Evolutionary conservation across 78 protist species (phyloP).

Genomic region (Dictyostelium intermedium): DNA sequence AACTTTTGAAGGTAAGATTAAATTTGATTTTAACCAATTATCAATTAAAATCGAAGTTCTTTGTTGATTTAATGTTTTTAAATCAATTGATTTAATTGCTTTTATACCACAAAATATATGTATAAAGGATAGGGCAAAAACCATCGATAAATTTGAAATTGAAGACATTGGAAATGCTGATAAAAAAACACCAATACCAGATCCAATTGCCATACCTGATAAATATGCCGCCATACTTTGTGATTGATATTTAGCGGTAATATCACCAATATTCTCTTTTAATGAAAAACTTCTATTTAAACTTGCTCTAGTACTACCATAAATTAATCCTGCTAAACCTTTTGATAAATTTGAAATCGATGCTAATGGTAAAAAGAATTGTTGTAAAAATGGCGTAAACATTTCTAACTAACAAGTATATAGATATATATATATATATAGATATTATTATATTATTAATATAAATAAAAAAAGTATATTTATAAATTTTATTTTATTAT

Average conservation of each 20-base stretch:
- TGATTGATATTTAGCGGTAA: conserved; percentile 80
- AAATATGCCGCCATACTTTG: conserved; percentile 73
- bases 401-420: conserved; percentile 32
- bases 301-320: conserved; percentile 77
- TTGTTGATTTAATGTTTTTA: conserved; percentile 38
- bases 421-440: neutral
- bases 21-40: conserved; percentile 9
- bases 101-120: conserved; percentile 39
- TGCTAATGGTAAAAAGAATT: conserved; percentile 58
- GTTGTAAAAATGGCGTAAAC: conserved; percentile 65
- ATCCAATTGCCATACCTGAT: conserved; percentile 63
- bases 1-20: neutral
- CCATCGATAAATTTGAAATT: neutral
- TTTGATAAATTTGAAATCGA: conserved; percentile 74
- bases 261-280: conserved; percentile 75
- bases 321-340: conserved; percentile 73
- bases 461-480: neutral
- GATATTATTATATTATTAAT: neutral
- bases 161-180: neutral
- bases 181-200: conserved; percentile 10
- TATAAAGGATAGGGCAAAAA: conserved; percentile 12
- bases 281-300: conserved; percentile 59
- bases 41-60: conserved; percentile 27
- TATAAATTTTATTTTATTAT: neutral
- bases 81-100: conserved; percentile 21